These are phyloP conservation scores for Lachancea sp. DNA, from an alignment of 805 yeast genomes.

Conservation along the genomic window DNA sequence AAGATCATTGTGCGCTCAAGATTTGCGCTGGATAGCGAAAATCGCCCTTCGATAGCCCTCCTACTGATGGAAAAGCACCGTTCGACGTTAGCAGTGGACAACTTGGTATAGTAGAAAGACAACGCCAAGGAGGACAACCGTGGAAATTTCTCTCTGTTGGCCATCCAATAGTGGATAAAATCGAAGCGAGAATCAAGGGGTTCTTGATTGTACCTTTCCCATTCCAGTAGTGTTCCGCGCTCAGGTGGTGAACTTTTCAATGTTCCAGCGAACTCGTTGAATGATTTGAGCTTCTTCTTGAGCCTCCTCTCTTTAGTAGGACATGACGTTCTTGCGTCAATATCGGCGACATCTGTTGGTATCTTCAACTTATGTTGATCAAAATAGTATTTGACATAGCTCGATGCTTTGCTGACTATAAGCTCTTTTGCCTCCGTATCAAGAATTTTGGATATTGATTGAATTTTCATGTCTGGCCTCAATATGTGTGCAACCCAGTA, in stretches of 20 bases:
- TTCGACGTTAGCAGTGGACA: no score
- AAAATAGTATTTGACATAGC: background rate
- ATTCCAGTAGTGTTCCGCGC: background rate
- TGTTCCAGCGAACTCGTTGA: background rate
- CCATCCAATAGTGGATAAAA: slow-evolving; percentile 5
- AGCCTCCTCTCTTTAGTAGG: background rate
- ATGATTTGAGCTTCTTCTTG: background rate
- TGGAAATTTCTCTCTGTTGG: slow-evolving; percentile 4
- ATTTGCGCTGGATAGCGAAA: no score
- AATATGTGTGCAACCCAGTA: slow-evolving; percentile 7
- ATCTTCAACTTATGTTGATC: background rate
- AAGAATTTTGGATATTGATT: slow-evolving; percentile 1
- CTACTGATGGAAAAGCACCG: no score
- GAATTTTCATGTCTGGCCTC: slow-evolving; percentile 8
- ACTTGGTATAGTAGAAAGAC: no score
- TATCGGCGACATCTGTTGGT: background rate
- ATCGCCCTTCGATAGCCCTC: no score
- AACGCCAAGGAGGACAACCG: background rate
- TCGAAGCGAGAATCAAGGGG: background rate
- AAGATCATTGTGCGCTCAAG: no score
- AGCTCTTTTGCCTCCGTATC: background rate
- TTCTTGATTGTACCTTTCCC: background rate
- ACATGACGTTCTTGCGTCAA: background rate
- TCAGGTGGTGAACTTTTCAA: background rate
- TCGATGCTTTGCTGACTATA: background rate